Conservation (phyloP, 331 rosid species). For the Pyracantha coccinea region DNA sequence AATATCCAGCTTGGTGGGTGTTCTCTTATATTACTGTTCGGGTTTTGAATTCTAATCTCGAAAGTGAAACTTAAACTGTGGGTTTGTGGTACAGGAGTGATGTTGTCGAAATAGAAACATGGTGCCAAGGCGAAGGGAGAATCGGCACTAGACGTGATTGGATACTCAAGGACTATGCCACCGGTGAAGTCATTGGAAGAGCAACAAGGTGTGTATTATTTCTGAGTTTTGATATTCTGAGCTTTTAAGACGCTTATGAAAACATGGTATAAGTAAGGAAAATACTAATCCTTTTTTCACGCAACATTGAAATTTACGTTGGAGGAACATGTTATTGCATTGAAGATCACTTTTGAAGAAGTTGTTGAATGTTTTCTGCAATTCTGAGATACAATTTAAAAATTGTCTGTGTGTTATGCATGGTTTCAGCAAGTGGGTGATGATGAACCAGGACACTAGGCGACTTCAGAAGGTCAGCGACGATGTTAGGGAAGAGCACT, state of each 20-base stretch:
- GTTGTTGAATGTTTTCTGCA: background rate
- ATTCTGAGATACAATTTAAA: slow-evolving; percentile 5
- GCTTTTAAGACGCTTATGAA: background rate
- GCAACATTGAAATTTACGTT: background rate
- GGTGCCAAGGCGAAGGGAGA: slow-evolving; percentile 98
- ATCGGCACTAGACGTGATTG: slow-evolving; percentile 95
- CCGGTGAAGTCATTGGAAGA: slow-evolving; percentile 81
- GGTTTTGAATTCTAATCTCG: background rate
- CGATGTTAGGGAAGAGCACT: slow-evolving; percentile 71
- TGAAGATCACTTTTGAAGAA: background rate
- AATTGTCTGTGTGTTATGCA: slow-evolving; percentile 16
- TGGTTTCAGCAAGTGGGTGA: slow-evolving; percentile 89
- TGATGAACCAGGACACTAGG: slow-evolving; percentile 93
- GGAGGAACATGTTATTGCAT: background rate
- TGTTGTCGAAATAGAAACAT: slow-evolving; percentile 93
- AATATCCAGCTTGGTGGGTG: slow-evolving; percentile 88
- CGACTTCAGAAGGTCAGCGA: slow-evolving; percentile 78
- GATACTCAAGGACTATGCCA: slow-evolving; percentile 71
- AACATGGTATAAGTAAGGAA: background rate
- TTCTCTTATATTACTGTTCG: background rate
- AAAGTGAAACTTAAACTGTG: background rate
- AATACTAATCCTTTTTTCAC: background rate
- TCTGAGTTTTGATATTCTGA: background rate
- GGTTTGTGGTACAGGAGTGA: slow-evolving; percentile 65
- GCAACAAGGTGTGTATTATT: slow-evolving; percentile 68